These are phyloP conservation scores for Dictyostelium citrinum DNA, from an alignment of 78 protist genomes.

Conservation along the genomic window DNA sequence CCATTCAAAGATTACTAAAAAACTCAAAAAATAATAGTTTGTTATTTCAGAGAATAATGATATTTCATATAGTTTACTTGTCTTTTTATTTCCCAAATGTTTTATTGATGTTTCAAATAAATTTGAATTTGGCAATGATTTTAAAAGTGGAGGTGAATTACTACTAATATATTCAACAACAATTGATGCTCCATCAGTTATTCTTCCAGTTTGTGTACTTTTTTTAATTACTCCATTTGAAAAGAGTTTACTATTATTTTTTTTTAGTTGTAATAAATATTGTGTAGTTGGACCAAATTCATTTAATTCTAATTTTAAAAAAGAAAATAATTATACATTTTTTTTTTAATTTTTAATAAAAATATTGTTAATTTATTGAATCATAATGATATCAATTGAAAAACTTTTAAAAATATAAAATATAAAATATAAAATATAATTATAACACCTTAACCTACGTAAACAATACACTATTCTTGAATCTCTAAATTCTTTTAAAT, in stretches of 20 bases:
- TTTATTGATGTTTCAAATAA: not conserved
- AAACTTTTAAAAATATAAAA: too few relatives aligned
- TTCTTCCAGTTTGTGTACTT: not conserved
- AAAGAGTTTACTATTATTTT: not conserved
- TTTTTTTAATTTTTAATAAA: too few relatives aligned
- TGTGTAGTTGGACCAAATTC: not conserved
- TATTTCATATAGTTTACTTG: not conserved
- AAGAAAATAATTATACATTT: too few relatives aligned
- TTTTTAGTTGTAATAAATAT: not conserved
- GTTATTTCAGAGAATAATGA: not conserved
- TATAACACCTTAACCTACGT: not conserved
- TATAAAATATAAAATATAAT: too few relatives aligned
- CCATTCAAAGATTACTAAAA: too few relatives aligned
- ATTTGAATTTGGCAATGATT: not conserved
- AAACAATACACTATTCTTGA: not conserved
- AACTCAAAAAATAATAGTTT: too few relatives aligned
- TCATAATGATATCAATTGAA: too few relatives aligned
- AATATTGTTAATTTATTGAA: too few relatives aligned
- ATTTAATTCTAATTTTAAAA: not conserved
- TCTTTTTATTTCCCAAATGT: not conserved
- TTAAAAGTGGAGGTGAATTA: not conserved
- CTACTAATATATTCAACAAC: not conserved
- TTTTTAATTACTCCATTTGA: not conserved
- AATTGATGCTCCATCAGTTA: not conserved
- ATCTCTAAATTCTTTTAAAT: too few relatives aligned